Base-by-base conservation (phyloP, 2,329 filamentous ascomycete genomes). In the Arthrobotrys conoides region DNA sequence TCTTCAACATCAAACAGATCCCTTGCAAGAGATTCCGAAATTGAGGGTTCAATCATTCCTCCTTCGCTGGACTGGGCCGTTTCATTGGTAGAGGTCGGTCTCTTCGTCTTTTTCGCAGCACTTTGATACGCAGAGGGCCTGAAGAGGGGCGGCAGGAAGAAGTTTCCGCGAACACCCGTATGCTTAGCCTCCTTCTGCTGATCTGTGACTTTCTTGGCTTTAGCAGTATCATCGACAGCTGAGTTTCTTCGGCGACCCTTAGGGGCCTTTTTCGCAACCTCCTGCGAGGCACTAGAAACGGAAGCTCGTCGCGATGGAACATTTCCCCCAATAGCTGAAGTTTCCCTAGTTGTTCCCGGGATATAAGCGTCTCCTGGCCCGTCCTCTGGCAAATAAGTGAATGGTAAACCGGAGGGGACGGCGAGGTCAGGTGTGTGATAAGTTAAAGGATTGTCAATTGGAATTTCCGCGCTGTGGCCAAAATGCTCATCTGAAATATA, bases 61-160 rank as follows among this genome's bases (percentile, higher is more conserved):
- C 10, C 5, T 5, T 5, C 10, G 9, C 0, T 1, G 1, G 33
- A 5, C 14, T 20, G 20, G 4, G 12, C 18, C 8, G 8, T 5
- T n/a, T 61, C 36, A 10, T 4, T 27, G 4, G 3, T 22, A 24
- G 36, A 12, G 16, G 10, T 12, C 16, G 33, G 12, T n/a, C 44
- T 61, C 41, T 66, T 73, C n/a, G 51, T 20, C 49, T 36, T 24
- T 12, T 73, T 73, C 2, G 59, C 70, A 20, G 53, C 12, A 1
- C 53, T 73, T 18, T 67, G 61, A 20, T 73, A 73, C 0, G 61
- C 36, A 14, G 70, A 73, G 1, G 61, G 51, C 18, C 70, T 53
- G 12, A 73, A 73, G 20, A 73, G 61, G 10, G 70, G 33, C n/a
- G 70, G 70, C 10, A 73, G 46, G 24, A 72, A 72, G 8, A 53